Conservation (phyloP, 202 grass and related monocot genomes). For the Panicum hallii region DNA sequence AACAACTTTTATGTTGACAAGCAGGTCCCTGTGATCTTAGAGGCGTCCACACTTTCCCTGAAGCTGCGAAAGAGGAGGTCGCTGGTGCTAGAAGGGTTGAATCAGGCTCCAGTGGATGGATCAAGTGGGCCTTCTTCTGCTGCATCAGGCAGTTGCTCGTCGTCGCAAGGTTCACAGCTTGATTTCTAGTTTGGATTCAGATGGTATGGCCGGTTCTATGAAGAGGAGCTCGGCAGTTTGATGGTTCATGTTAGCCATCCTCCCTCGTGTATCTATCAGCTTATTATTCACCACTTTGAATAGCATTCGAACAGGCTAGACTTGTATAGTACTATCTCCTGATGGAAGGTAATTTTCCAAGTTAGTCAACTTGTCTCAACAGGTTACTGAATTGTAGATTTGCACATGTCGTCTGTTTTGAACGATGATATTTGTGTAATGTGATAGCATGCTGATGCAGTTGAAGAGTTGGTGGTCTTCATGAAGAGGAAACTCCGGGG, state of each 20-base stretch:
- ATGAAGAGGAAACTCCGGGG: not conserved
- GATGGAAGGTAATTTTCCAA: not conserved
- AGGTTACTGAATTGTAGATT: not conserved
- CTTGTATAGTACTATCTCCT: conserved; percentile 1
- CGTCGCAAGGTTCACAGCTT: conserved; percentile 65
- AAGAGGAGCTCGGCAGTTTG: conserved; percentile 7
- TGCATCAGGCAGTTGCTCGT: conserved; percentile 64
- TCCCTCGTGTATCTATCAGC: not conserved
- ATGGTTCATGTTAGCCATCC: not conserved
- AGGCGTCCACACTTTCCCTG: conserved; percentile 79
- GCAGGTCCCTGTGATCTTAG: conserved; percentile 87
- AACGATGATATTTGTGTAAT: not conserved
- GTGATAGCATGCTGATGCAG: not conserved
- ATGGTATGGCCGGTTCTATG: not conserved
- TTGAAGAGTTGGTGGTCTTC: not conserved
- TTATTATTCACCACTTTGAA: not conserved
- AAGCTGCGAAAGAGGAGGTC: conserved; percentile 83
- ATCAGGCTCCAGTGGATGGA: conserved; percentile 84
- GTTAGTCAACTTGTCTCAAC: not conserved
- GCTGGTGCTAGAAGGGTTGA: conserved; percentile 79
- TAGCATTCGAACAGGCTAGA: not conserved
- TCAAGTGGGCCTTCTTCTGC: conserved; percentile 68
- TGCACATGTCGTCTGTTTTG: not conserved
- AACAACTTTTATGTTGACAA: conserved; percentile 15
- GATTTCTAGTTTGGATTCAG: conserved; percentile 62